phyloP scores from a whole-genome alignment of 176 grass and related monocot species.

The Oryza punctata region DNA sequence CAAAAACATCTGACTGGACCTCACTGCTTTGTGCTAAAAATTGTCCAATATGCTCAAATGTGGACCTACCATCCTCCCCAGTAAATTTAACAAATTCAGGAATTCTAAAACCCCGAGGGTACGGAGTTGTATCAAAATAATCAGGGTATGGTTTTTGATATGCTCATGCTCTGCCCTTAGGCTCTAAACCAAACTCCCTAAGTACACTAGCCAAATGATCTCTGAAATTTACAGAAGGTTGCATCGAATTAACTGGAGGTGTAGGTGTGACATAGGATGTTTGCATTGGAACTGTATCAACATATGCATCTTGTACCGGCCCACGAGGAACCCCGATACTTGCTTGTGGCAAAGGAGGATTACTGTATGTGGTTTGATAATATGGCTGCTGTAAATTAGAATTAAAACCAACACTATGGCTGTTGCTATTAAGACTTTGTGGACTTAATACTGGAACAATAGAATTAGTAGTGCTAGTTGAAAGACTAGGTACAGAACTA shows the following conservation, averaged over 20 bases:
- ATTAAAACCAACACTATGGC: not conserved
- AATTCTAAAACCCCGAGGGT: conserved; percentile 25
- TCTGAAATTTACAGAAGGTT: not conserved
- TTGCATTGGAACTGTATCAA: not conserved
- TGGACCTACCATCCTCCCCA: not conserved
- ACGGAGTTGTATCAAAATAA: not conserved
- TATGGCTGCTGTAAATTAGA: not conserved
- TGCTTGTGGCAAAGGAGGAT: too few relatives aligned
- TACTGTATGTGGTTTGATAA: not conserved
- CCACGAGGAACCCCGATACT: too few relatives aligned
- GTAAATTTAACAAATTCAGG: conserved; percentile 16
- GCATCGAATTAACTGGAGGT: too few relatives aligned
- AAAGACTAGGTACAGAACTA: not conserved
- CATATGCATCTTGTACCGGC: not conserved
- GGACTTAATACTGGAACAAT: too few relatives aligned
- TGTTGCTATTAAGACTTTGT: too few relatives aligned
- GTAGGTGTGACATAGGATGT: not conserved
- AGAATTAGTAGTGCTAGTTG: too few relatives aligned
- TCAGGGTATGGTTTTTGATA: conserved; percentile 9
- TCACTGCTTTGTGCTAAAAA: not conserved
- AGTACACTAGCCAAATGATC: not conserved
- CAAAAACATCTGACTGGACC: not conserved
- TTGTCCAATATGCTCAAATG: conserved; percentile 1
- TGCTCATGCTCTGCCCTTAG: not conserved
- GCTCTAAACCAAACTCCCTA: not conserved